Evolutionary conservation across 208 protist species (phyloP), one percentile per base, ranked within the genome.

Genomic region (Leishmania martiniquensis): DNA sequence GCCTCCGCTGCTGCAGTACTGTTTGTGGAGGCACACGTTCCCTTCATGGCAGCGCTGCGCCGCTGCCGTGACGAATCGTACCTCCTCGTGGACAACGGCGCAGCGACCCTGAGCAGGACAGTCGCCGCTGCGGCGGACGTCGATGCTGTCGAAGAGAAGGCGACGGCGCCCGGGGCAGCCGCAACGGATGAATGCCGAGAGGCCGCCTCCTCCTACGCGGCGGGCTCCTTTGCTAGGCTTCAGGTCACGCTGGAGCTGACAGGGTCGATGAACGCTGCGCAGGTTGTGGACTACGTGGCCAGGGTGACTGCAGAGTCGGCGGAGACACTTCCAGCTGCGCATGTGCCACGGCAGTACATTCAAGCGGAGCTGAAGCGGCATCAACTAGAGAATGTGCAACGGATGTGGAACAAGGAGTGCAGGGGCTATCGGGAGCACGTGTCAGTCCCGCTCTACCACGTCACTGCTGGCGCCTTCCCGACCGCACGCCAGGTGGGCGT

Each of bases 331-430:
- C 73, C 78, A 17, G 66, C 34, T 54, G 4, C 67, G 34, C 55
- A 63, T 3, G 63, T 85, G 22, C 78, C 85, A 6, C 77, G n/a
- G 25, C 47, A 76, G 57, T 79, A 78, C 75, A 90, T 90, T 57
- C 63, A 79, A 42, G 83, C 77, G 4, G 45, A 66, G 12, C 78
- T 91, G 47, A 86, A 89, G 68, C 83, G 70, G 17, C 88, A 91
- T 68, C 88, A 89, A 49, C 75, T 88, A 15, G 83, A 89, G 69
- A 83, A 84, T 65, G 76, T 91, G 59, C 82, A 81, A 39, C 78
- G 75, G 81, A 89, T 89, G 80, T 84, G 72, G 44, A 73, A 52
- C 32, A 84, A 81, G 47, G 88, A 91, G 68, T 71, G 62, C 32
- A 59, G 75, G 17, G 80, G 76, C 22, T 80, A 83, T 51, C 51